These are phyloP conservation scores for Naganishia vishniacii DNA, from an alignment of 768 basidiomycete genomes.

Conservation along the genomic window DNA sequence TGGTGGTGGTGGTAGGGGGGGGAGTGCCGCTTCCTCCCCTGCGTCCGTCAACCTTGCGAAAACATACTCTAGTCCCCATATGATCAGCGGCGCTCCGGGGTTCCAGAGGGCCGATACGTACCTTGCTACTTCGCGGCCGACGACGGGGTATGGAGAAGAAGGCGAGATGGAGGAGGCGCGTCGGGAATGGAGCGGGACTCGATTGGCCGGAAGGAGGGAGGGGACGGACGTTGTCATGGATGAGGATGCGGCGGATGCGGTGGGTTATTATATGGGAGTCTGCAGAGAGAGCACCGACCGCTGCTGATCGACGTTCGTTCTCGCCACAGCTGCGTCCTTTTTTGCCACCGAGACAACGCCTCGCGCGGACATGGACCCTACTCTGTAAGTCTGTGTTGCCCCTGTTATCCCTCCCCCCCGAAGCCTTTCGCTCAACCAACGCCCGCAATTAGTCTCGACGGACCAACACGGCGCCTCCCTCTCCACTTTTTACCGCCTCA, in stretches of 20 bases:
- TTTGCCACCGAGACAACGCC: constrained; percentile 41
- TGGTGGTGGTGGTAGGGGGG: too few species aligned
- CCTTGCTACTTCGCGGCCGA: not conserved
- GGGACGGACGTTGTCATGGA: constrained; percentile 34
- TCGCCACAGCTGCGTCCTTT: constrained; percentile 32
- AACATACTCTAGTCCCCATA: not conserved
- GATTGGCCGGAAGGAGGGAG: constrained; percentile 33
- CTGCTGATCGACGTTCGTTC: not conserved
- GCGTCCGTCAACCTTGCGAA: not conserved
- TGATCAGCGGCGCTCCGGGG: constrained; percentile 38
- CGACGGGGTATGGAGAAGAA: too few species aligned
- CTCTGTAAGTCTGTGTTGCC: constrained; percentile 34
- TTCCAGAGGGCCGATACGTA: constrained; percentile 4
- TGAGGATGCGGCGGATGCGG: constrained; percentile 32
- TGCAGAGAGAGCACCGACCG: not conserved
- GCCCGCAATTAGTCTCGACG: constrained; percentile 64
- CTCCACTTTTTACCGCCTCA: constrained; percentile 66
- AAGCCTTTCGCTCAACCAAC: not conserved
- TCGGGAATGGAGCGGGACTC: constrained; percentile 29
- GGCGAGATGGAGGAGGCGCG: not conserved
- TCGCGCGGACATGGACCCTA: constrained; percentile 40
- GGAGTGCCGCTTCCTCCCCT: too few species aligned
- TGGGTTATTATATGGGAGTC: constrained; percentile 17
- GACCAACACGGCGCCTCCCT: constrained; percentile 94
- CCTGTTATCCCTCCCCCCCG: not conserved